A percentile compares a stretch with the other conserved stretches of the same genome.
These are phyloP conservation scores for Macrolepiota dolichaula DNA, from an alignment of 768 basidiomycete species.

Conservation along the genomic window DNA sequence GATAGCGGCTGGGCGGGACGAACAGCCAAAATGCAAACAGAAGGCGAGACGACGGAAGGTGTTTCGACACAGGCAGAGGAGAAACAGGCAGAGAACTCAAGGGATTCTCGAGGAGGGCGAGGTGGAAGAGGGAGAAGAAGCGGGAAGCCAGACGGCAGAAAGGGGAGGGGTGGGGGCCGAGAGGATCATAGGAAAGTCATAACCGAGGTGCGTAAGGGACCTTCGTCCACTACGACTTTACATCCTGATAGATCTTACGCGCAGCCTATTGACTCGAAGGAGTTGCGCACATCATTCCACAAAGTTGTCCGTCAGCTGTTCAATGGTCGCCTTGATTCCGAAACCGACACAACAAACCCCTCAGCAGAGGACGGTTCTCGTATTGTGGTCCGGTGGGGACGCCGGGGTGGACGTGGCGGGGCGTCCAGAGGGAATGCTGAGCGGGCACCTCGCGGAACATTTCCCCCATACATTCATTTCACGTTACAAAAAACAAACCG, in stretches of 20 bases:
- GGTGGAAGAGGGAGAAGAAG: conserved; percentile 29
- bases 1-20: conserved; percentile 75
- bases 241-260: background rate
- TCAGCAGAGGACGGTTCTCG: conserved; percentile 63
- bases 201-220: conserved; percentile 66
- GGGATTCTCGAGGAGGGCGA: conserved; percentile 11
- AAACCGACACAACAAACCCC: conserved; percentile 57
- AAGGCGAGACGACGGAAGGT: conserved; percentile 14
- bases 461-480: conserved; percentile 91
- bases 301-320: conserved; percentile 78
- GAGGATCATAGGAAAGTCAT: conserved; percentile 70
- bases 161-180: conserved; percentile 45
- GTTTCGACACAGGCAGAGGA: conserved; percentile 10
- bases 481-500: conserved; percentile 97
- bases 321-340: conserved; percentile 78
- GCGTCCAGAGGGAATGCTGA: conserved; percentile 38
- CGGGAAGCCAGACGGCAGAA: conserved; percentile 36
- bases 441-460: conserved; percentile 56
- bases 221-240: conserved; percentile 9
- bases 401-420: conserved; percentile 46
- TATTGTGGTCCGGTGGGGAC: conserved; percentile 79
- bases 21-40: conserved; percentile 28
- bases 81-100: background rate
- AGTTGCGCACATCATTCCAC: conserved; percentile 79
- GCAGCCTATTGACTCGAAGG: conserved; percentile 83